Evolutionary conservation across 2,329 filamentous ascomycete species (phyloP), one percentile per base, ranked within the genome.

Genomic region (Pseudocercospora ulei): DNA sequence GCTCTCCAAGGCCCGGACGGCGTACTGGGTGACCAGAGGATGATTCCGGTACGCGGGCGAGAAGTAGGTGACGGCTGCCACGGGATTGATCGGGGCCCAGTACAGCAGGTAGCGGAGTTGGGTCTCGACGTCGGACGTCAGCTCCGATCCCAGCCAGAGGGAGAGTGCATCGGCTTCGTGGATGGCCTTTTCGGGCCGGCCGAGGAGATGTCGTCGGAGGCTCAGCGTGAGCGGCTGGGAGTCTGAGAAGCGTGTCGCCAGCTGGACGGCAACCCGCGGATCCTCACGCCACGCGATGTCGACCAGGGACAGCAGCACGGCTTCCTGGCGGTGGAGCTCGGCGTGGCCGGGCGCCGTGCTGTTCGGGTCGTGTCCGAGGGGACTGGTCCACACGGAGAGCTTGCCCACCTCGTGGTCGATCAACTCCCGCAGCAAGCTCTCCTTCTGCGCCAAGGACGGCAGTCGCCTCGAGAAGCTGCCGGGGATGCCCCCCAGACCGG

Each of bases 101-200:
- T 83, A 95, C 1, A 98, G 68, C 9, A 98, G 68, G 61, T 93
- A 94, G 76, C 88, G 94, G 38, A 96, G 71, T 61, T 95, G 87
- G 52, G 78, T 78, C 38, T 76, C 78, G 28, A 96, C 73, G 62
- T 96, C 88, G 24, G 69, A 67, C 0, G 87, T 86, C 35, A 96
- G 64, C 27, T 76, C 68, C 14, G 78, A 73, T 12, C 83, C 85
- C 18, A 98, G 73, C 39, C 98, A 70, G 12, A 96, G 67, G 31
- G 87, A 76, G 30, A 98, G 66, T 17, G 85, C 86, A 52, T 88
- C 82, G 0, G 90, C 78, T 46, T 94, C 82, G 38, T 73, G 67
- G 14, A 94, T 69, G 0, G 82, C 86, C 64, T 80, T 87, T 45
- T 87, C 80, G 0, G 92, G 85, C 59, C 82, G 84, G 48, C 80